phyloP scores from a whole-genome alignment of 2,329 filamentous ascomycete species.

The Ambrosiella beaveri region DNA sequence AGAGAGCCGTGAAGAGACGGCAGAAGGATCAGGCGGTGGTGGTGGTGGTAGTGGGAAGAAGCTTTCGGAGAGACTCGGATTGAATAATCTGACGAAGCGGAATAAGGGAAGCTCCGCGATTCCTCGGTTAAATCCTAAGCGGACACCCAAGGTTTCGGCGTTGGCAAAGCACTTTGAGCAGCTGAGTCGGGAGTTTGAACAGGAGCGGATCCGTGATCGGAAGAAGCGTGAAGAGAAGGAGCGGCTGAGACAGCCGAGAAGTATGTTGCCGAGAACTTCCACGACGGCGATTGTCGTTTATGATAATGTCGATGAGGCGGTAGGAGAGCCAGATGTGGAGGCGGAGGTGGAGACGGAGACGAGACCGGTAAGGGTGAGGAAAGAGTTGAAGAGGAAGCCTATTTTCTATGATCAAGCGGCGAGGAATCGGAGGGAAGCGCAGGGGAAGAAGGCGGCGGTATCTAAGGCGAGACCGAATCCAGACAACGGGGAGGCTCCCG shows the following conservation, averaged over 20 bases:
- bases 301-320: conserved; percentile 80
- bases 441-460: neutral
- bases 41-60: conserved; percentile 34
- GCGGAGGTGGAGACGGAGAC: conserved; percentile 4
- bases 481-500: neutral
- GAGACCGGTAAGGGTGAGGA: neutral
- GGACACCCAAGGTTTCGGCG: conserved; percentile 60
- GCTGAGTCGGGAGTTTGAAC: conserved; percentile 88
- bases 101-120: conserved; percentile 55
- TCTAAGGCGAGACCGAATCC: neutral
- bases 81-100: conserved; percentile 41
- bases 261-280: conserved; percentile 68
- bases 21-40: neutral
- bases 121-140: conserved; percentile 66
- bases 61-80: conserved; percentile 52
- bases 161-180: conserved; percentile 93
- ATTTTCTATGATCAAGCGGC: conserved; percentile 10
- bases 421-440: neutral
- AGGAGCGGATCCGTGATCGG: conserved; percentile 74
- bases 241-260: conserved; percentile 46
- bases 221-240: conserved; percentile 64
- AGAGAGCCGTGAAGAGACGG: neutral
- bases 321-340: conserved; percentile 53
- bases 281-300: conserved; percentile 94
- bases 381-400: conserved; percentile 7